These are phyloP conservation scores for Leishmania guyanensis DNA, from an alignment of 208 protist species.

Conservation along the genomic window DNA sequence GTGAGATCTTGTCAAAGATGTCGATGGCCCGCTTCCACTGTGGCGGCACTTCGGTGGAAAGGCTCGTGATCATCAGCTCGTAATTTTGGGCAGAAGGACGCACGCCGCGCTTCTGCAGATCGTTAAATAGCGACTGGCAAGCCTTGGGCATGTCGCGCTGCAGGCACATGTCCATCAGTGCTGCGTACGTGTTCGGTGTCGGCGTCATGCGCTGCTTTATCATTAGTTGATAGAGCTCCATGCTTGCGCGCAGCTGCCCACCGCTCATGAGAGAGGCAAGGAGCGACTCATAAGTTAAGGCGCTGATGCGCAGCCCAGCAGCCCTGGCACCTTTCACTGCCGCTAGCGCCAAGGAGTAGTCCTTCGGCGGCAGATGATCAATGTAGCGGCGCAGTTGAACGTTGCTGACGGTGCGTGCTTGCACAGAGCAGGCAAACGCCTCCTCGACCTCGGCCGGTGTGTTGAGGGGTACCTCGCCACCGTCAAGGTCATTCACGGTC, in stretches of 20 bases:
- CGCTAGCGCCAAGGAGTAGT: constrained; percentile 57
- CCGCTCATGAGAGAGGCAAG: constrained; percentile 59
- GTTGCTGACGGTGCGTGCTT: constrained; percentile 82
- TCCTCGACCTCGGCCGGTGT: constrained; percentile 58
- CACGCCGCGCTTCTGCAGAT: constrained; percentile 65
- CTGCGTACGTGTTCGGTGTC: constrained; percentile 70
- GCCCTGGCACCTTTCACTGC: constrained; percentile 64
- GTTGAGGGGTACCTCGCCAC: constrained; percentile 19
- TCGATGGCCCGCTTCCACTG: constrained; percentile 82
- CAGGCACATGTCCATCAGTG: constrained; percentile 82
- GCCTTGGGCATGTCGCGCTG: constrained; percentile 60
- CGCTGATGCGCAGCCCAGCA: constrained; percentile 62
- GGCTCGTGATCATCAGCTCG: constrained; percentile 77
- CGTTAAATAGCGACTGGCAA: constrained; percentile 72
- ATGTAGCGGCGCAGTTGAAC: constrained; percentile 74
- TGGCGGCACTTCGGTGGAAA: constrained; percentile 67
- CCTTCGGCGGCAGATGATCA: constrained; percentile 46
- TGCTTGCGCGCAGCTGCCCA: constrained; percentile 74
- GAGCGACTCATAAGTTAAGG: constrained; percentile 68
- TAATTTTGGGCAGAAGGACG: constrained; percentile 63
- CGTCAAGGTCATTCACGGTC: background rate
- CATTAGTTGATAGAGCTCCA: constrained; percentile 82
- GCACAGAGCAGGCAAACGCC: constrained; percentile 65
- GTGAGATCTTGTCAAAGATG: constrained; percentile 82
- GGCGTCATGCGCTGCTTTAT: constrained; percentile 55